Conservation (phyloP, 768 basidiomycete genomes). For the Hydnomerulius pinastri region DNA sequence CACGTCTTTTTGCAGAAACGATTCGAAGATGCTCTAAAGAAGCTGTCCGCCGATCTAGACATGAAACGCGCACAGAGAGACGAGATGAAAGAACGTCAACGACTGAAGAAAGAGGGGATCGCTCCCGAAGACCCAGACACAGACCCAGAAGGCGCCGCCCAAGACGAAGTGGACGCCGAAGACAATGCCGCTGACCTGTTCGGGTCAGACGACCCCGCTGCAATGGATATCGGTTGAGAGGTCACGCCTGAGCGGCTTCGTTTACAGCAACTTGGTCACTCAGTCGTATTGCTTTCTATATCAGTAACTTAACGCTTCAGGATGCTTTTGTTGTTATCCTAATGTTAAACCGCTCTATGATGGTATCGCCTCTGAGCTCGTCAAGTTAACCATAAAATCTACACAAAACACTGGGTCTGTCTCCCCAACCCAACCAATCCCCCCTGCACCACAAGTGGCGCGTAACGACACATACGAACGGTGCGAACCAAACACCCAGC, state of each 20-base stretch:
- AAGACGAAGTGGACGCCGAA: slow-evolving; percentile 37
- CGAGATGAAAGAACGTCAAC: slow-evolving; percentile 74
- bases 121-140: slow-evolving; percentile 39
- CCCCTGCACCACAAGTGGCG: slow-evolving; percentile 73
- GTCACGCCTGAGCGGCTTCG: too few species aligned
- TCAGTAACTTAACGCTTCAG: background rate
- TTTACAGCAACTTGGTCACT: background rate
- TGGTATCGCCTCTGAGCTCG: too few species aligned
- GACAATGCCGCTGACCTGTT: slow-evolving; percentile 41
- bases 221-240: slow-evolving; percentile 35
- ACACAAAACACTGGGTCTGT: too few species aligned
- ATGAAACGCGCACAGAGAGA: slow-evolving; percentile 81
- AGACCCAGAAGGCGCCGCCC: slow-evolving; percentile 39
- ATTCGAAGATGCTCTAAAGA: slow-evolving; percentile 90
- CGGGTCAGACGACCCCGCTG: slow-evolving; percentile 47
- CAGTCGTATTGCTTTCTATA: background rate
- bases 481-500: slow-evolving; percentile 80
- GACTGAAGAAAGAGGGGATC: slow-evolving; percentile 70
- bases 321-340: too few species aligned
- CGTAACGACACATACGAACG: slow-evolving; percentile 81
- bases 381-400: too few species aligned
- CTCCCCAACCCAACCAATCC: slow-evolving; percentile 59
- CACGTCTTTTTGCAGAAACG: slow-evolving; percentile 59
- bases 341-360: too few species aligned
- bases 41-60: slow-evolving; percentile 83